These are phyloP conservation scores for Chenopodium formosanum DNA, from an alignment of 148 eudicot genomes.

Conservation along the genomic window DNA sequence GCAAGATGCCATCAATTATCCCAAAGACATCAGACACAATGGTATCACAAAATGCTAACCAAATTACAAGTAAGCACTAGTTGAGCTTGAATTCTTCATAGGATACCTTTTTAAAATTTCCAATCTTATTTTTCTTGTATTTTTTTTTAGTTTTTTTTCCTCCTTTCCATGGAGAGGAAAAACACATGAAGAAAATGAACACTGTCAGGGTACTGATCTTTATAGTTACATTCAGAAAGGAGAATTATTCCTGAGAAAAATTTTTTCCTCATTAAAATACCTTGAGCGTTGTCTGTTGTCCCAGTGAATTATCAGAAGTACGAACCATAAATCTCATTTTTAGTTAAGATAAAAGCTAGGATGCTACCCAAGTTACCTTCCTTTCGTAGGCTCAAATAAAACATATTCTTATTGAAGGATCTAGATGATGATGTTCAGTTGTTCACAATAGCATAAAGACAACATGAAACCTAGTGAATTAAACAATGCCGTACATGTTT, in stretches of 20 bases:
- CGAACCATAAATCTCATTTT: neutral
- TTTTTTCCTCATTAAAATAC: too few relatives aligned
- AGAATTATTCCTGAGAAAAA: neutral
- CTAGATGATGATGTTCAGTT: neutral
- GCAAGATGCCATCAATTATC: neutral
- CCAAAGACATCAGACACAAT: neutral
- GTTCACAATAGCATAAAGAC: constrained; percentile 3
- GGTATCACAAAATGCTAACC: neutral
- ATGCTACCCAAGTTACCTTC: neutral
- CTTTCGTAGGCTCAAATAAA: neutral
- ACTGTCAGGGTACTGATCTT: too few relatives aligned
- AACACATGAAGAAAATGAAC: neutral
- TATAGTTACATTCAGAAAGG: neutral
- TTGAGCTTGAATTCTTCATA: neutral
- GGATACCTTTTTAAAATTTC: neutral
- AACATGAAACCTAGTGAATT: constrained; percentile 2
- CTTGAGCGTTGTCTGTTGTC: too few relatives aligned
- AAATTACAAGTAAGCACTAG: neutral
- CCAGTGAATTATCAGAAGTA: neutral
- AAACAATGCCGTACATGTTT: constrained; percentile 2
- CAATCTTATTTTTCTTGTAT: too few relatives aligned
- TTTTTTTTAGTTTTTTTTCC: neutral
- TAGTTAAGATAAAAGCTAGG: neutral
- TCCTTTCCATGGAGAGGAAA: neutral
- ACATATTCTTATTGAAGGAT: neutral